Percentiles rank a stretch among this genome's conserved stretches.
Evolutionary conservation across 352 stramenopile species (phyloP).

Genomic region (Pythium insidiosum): DNA sequence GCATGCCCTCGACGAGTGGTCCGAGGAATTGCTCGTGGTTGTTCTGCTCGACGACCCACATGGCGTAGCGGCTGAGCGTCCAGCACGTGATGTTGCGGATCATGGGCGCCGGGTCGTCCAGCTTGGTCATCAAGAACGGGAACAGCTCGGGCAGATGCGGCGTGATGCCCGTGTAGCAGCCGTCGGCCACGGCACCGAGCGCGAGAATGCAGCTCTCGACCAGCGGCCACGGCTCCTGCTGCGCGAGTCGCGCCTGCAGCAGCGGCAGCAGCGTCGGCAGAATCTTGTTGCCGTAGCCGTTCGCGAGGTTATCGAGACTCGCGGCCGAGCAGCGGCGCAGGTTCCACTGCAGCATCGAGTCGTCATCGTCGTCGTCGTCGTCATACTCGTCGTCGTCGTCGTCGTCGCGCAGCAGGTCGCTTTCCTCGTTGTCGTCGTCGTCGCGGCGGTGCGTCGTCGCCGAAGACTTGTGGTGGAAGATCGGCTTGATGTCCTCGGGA

Average conservation of each 20-base stretch:
- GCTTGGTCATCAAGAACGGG: conserved; percentile 91
- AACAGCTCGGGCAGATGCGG: conserved; percentile 90
- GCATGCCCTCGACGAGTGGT: conserved; percentile 80
- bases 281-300: conserved; percentile 91
- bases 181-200: conserved; percentile 93
- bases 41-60: conserved; percentile 90
- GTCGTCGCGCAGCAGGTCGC: conserved; percentile 36
- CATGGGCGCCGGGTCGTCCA: conserved; percentile 83
- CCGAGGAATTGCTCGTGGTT: conserved; percentile 73
- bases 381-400: conserved; percentile 87
- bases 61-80: conserved; percentile 90
- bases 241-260: conserved; percentile 86
- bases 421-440: conserved; percentile 14
- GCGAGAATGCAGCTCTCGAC: conserved; percentile 94
- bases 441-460: conserved; percentile 25
- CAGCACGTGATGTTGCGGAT: conserved; percentile 93
- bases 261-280: conserved; percentile 89
- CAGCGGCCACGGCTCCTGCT: conserved; percentile 89
- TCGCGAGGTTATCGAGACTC: conserved; percentile 92
- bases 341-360: conserved; percentile 94
- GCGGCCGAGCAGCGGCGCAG: conserved; percentile 92
- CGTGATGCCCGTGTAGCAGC: conserved; percentile 91
- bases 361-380: conserved; percentile 86
- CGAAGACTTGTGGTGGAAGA: conserved; percentile 63
- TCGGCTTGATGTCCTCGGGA: conserved; percentile 86